These are phyloP conservation scores for Nemania serpens DNA, from an alignment of 2,329 filamentous ascomycete genomes.

Conservation along the genomic window DNA sequence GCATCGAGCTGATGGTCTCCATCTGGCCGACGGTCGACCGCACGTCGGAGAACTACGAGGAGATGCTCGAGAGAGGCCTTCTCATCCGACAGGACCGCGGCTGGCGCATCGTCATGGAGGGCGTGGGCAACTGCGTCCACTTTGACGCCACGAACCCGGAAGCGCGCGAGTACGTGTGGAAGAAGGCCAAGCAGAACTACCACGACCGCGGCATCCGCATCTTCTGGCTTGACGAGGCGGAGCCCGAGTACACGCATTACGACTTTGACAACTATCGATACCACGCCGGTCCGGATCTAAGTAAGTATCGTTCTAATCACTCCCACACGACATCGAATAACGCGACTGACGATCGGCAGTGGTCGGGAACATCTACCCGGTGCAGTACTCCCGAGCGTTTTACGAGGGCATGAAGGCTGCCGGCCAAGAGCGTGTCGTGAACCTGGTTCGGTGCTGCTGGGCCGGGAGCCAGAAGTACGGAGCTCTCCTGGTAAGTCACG, in stretches of 20 bases:
- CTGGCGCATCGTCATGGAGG: slow-evolving; percentile 61
- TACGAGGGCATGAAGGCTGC: slow-evolving; percentile 56
- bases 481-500: slow-evolving; percentile 58
- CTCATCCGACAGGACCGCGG: slow-evolving; percentile 66
- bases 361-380: slow-evolving; percentile 60
- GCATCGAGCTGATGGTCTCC: slow-evolving; percentile 70
- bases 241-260: slow-evolving; percentile 67
- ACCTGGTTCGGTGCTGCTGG: slow-evolving; percentile 56
- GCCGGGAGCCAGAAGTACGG: slow-evolving; percentile 65
- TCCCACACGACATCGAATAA: no score
- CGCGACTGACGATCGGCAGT: slow-evolving; percentile 29
- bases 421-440: slow-evolving; percentile 58
- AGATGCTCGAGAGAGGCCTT: slow-evolving; percentile 65
- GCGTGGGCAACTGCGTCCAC: slow-evolving; percentile 62
- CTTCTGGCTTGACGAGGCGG: slow-evolving; percentile 73
- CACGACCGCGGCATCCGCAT: slow-evolving; percentile 63
- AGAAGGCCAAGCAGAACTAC: slow-evolving; percentile 63
- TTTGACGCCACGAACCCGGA: slow-evolving; percentile 68
- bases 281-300: slow-evolving; percentile 56
- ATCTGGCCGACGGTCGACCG: slow-evolving; percentile 71
- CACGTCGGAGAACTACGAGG: slow-evolving; percentile 60
- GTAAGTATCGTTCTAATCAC: no score
- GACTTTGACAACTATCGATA: slow-evolving; percentile 72
- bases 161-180: slow-evolving; percentile 64
- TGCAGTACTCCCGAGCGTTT: slow-evolving; percentile 55